These are phyloP conservation scores for Tubosaeta brunneosetosa DNA, from an alignment of 768 basidiomycete genomes.

Conservation along the genomic window DNA sequence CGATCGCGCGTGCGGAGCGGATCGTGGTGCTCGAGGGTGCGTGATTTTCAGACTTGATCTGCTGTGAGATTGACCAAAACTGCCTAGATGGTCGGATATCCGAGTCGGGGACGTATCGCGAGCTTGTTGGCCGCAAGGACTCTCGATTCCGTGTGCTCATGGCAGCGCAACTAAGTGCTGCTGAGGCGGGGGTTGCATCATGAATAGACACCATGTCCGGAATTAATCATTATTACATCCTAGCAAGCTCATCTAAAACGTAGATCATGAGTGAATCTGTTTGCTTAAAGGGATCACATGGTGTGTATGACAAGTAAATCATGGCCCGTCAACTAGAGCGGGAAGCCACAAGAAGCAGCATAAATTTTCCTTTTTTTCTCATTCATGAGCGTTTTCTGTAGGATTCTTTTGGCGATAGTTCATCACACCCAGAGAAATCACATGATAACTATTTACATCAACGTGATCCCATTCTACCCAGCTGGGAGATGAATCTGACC, in stretches of 20 bases:
- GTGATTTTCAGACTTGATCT: conserved; percentile 1
- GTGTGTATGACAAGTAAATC: too few species aligned
- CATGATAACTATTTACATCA: too few species aligned
- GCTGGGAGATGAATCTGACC: too few species aligned
- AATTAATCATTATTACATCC: background rate
- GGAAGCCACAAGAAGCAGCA: too few species aligned
- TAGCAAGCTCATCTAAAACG: conserved; percentile 7
- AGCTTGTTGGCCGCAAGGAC: conserved; percentile 64
- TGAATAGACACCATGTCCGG: conserved; percentile 4
- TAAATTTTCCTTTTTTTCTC: too few species aligned
- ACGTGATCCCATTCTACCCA: too few species aligned
- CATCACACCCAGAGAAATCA: too few species aligned
- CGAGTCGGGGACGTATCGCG: conserved; percentile 77
- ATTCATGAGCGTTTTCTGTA: too few species aligned
- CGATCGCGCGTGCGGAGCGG: conserved; percentile 84
- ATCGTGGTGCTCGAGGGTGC: conserved; percentile 88
- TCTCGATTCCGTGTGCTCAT: conserved; percentile 84
- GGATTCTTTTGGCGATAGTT: too few species aligned
- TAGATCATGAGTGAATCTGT: too few species aligned
- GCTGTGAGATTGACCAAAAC: background rate
- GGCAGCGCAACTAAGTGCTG: conserved; percentile 79
- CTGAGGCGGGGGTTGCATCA: conserved; percentile 15
- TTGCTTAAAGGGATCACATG: too few species aligned
- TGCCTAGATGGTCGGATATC: conserved; percentile 65
- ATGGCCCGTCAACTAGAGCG: too few species aligned